Conservation (phyloP, 1,139 yeast genomes). For the Meyerozyma athensensis region DNA sequence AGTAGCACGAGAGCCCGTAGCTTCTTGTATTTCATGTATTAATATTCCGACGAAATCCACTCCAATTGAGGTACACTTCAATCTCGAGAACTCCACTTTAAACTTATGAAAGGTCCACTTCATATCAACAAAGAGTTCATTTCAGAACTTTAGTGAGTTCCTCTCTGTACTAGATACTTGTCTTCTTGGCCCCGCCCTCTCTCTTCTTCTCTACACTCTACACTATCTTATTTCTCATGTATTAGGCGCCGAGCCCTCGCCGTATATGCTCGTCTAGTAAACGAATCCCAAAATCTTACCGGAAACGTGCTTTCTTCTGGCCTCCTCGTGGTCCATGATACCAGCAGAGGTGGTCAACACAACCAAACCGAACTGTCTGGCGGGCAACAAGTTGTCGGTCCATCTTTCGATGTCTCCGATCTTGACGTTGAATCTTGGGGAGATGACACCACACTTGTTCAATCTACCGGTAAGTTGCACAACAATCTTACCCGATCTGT, state of each 20-base stretch:
- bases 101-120: no score
- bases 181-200: no score
- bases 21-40: no score
- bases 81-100: no score
- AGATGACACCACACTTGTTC: constrained; percentile 97
- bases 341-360: constrained; percentile 98
- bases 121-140: no score
- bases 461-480: constrained; percentile 96
- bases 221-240: not conserved
- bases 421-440: constrained; percentile 97
- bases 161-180: no score
- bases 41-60: no score
- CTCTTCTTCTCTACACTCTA: not conserved
- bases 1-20: no score
- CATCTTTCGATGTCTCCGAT: constrained; percentile 93
- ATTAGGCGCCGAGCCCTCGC: no score
- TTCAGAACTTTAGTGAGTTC: no score
- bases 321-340: constrained; percentile 99
- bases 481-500: constrained; percentile 97
- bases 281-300: constrained; percentile 97
- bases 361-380: constrained; percentile 97
- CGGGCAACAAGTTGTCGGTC: constrained; percentile 96
- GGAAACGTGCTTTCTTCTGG: constrained; percentile 99
- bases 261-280: constrained; percentile 40
- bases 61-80: no score